Evolutionary conservation across 2,329 filamentous ascomycete genomes (phyloP).

Genomic region (Aspergillus latus): DNA sequence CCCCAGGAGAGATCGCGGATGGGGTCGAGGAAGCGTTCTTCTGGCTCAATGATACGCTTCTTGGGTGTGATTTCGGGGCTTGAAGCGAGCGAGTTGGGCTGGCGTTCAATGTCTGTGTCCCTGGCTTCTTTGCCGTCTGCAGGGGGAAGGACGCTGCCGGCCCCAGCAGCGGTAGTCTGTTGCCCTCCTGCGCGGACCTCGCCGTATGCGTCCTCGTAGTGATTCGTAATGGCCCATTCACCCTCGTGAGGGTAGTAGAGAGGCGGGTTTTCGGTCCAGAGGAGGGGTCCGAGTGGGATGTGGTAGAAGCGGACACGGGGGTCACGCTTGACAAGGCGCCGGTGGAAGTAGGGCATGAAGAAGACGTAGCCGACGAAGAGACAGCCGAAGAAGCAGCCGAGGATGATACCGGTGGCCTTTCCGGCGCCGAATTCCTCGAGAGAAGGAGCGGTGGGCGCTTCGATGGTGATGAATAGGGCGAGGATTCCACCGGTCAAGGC

Average conservation of each 20-base stretch:
- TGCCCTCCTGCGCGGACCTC: constrained; percentile 24
- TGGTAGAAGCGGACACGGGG: constrained; percentile 26
- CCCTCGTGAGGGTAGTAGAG: constrained; percentile 44
- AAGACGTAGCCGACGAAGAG: constrained; percentile 25
- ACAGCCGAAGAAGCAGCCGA: constrained; percentile 30
- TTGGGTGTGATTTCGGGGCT: constrained; percentile 23
- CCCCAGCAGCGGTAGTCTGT: neutral
- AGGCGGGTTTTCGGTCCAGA: constrained; percentile 39
- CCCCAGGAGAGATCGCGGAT: constrained; percentile 19
- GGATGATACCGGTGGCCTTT: constrained; percentile 26
- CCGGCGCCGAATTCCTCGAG: constrained; percentile 29
- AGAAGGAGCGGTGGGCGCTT: constrained; percentile 26
- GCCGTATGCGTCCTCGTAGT: constrained; percentile 39
- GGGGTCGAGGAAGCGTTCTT: constrained; percentile 29
- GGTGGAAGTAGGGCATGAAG: constrained; percentile 30
- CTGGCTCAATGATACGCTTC: constrained; percentile 22
- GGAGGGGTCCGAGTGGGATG: constrained; percentile 42
- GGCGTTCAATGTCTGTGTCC: constrained; percentile 16
- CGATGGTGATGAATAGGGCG: constrained; percentile 59
- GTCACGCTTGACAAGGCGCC: constrained; percentile 29
- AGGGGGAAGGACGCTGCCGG: neutral
- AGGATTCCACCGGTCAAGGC: constrained; percentile 50
- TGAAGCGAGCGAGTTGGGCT: constrained; percentile 18
- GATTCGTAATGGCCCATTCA: constrained; percentile 39
- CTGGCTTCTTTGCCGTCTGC: constrained; percentile 14